Evolutionary conservation across 164 flowering plant genomes (phyloP).

Genomic region (Warburgia ugandensis): DNA sequence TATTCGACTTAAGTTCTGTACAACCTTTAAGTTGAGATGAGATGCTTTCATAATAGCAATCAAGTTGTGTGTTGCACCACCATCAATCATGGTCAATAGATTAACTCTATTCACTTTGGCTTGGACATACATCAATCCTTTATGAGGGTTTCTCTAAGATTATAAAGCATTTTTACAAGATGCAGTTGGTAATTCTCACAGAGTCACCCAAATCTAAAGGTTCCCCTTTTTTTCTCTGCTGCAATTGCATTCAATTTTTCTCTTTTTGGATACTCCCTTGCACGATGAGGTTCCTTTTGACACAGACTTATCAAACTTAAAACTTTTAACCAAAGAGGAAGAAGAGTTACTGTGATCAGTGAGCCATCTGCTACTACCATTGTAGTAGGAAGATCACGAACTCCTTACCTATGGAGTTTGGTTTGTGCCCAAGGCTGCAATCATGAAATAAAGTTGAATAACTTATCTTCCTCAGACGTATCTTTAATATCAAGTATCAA

Average conservation of each 20-base stretch:
- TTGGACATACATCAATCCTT: neutral
- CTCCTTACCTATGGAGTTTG: constrained; percentile 8
- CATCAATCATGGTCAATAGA: constrained; percentile 3
- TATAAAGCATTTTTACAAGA: neutral
- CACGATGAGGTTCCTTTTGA: too few species aligned
- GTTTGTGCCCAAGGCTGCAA: constrained; percentile 11
- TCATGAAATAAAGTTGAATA: constrained; percentile 14
- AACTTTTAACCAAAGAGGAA: too few species aligned
- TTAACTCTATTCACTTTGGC: neutral
- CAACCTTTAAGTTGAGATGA: too few species aligned
- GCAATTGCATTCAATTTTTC: too few species aligned
- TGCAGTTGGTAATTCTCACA: neutral
- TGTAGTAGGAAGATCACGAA: constrained; percentile 7
- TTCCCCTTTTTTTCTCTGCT: neutral
- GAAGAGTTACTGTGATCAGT: too few species aligned
- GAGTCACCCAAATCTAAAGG: neutral
- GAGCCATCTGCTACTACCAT: neutral
- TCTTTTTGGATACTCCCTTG: too few species aligned
- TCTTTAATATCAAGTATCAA: constrained; percentile 16
- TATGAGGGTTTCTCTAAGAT: neutral
- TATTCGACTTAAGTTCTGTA: too few species aligned
- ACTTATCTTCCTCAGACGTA: constrained; percentile 19
- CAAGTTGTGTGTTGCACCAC: constrained; percentile 8
- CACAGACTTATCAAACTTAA: too few species aligned
- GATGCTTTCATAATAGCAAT: too few species aligned